Evolutionary conservation across 148 eudicot species (phyloP).

Genomic region (Dianthus caryophyllus): DNA sequence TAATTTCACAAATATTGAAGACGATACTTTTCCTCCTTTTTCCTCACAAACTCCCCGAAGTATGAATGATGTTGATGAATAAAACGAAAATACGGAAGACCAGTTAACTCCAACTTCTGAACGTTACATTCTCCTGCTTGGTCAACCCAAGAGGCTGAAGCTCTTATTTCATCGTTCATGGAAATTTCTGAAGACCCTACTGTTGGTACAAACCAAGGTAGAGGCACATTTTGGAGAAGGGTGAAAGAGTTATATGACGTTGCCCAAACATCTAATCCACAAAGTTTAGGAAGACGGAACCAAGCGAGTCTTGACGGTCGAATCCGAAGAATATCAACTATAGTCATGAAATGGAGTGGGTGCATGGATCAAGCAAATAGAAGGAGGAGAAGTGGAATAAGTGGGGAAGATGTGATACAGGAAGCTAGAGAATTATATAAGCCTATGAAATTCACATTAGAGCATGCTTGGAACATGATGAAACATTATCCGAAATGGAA

Average conservation of each 20-base stretch:
- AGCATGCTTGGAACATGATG: conserved; percentile 2
- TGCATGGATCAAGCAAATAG: background rate
- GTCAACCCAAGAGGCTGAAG: background rate
- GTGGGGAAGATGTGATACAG: background rate
- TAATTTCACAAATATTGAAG: no score
- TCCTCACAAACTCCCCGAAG: background rate
- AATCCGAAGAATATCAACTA: background rate
- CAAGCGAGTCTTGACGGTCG: background rate
- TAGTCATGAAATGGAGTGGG: no score
- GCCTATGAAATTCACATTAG: background rate
- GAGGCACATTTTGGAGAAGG: no score
- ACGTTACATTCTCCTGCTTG: background rate
- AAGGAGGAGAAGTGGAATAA: conserved; percentile 4
- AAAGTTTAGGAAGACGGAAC: background rate
- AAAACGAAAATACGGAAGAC: background rate
- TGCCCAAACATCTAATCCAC: background rate
- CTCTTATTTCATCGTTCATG: background rate
- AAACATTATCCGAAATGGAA: background rate
- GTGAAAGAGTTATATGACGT: no score
- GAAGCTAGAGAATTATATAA: background rate
- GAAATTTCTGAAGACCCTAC: background rate
- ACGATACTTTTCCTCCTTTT: background rate
- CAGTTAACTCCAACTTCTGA: no score
- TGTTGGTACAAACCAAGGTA: no score
- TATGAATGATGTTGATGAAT: background rate